phyloP scores from a whole-genome alignment of 352 stramenopile species.

The Phytophthora kernoviae region DNA sequence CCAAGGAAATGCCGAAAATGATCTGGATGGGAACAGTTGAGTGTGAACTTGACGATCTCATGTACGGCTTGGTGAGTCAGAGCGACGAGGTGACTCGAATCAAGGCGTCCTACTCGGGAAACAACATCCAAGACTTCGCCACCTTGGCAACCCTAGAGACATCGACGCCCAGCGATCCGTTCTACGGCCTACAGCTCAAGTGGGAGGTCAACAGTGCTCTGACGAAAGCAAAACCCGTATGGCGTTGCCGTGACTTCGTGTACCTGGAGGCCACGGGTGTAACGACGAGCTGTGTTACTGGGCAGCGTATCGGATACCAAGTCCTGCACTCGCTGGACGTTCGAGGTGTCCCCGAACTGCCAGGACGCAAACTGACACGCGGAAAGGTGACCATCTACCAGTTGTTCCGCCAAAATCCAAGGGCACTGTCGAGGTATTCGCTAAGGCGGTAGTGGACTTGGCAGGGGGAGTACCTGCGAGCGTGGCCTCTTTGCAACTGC shows the following conservation, averaged over 20 bases:
- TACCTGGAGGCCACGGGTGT: conserved; percentile 46
- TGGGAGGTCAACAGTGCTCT: conserved; percentile 29
- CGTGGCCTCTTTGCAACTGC: conserved; percentile 20
- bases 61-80: conserved; percentile 41
- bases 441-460: conserved; percentile 34
- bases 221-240: conserved; percentile 28
- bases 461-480: conserved; percentile 19
- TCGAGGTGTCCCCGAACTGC: conserved; percentile 34
- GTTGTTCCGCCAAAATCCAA: conserved; percentile 36
- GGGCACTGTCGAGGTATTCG: conserved; percentile 37
- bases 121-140: conserved; percentile 31
- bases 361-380: conserved; percentile 32
- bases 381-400: conserved; percentile 35
- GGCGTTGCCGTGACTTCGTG: conserved; percentile 49
- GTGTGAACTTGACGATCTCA: conserved; percentile 37
- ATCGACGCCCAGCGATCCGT: conserved; percentile 26
- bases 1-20: conserved; percentile 25
- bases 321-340: conserved; percentile 56
- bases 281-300: conserved; percentile 23
- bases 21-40: conserved; percentile 35
- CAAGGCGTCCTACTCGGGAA: conserved; percentile 34
- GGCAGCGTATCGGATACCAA: conserved; percentile 47
- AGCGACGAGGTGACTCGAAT: conserved; percentile 34
- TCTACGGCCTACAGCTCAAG: conserved; percentile 34
- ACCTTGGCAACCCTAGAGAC: conserved; percentile 25